Percentiles rank a stretch among this genome's conserved stretches.
Evolutionary conservation across 768 basidiomycete species (phyloP).

Genomic region (Tricholoma matsutake): DNA sequence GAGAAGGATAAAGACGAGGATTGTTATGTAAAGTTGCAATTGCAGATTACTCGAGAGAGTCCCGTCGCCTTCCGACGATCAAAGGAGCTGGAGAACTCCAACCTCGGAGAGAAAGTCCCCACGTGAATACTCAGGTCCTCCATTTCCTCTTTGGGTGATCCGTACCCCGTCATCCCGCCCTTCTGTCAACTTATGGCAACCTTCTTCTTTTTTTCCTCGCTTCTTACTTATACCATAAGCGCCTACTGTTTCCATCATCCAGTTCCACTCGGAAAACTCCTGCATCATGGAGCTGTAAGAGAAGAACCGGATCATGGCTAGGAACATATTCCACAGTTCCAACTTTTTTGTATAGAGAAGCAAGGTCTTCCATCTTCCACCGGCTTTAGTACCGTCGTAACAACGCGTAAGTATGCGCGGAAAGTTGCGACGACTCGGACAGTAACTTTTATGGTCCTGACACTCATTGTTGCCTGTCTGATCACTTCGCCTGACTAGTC

Average conservation of each 20-base stretch:
- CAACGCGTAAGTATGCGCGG: not conserved
- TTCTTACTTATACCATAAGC: not conserved
- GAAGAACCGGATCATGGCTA: no score
- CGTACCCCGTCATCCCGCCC: slow-evolving; percentile 5
- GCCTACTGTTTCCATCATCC: no score
- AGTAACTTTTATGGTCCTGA: no score
- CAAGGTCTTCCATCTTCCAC: not conserved
- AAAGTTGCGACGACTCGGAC: not conserved
- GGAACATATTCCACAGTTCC: not conserved
- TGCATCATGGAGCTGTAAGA: no score
- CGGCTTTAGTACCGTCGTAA: not conserved
- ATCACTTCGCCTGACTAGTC: no score
- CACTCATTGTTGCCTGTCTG: no score
- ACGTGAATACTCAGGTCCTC: slow-evolving; percentile 16
- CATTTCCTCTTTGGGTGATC: slow-evolving; percentile 1
- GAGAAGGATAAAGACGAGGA: not conserved
- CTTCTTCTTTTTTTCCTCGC: not conserved
- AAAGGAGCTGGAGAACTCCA: not conserved
- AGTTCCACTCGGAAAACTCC: no score
- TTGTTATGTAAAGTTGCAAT: no score
- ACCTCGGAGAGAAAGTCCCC: not conserved
- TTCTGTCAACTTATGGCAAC: not conserved
- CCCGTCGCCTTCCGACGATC: not conserved
- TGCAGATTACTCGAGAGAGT: no score
- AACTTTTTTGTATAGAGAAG: not conserved